Percentiles rank a stretch among this genome's conserved stretches.
Conservation (phyloP, 1,139 yeast genomes). For the Blastobotrys arbuscula region DNA sequence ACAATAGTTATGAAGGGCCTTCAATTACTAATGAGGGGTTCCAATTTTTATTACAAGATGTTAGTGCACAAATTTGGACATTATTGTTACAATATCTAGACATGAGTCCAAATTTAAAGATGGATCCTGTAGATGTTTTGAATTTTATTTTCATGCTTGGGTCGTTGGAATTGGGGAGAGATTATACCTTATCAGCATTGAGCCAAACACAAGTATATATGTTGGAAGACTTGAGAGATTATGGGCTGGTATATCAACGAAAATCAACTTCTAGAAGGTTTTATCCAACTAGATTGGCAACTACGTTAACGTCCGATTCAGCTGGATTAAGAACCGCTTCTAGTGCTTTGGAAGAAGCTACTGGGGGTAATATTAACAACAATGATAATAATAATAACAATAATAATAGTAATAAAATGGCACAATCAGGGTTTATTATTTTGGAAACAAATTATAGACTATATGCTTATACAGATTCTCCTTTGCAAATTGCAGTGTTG, state of each 20-base stretch:
- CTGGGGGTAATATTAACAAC: neutral
- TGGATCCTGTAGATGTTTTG: constrained; percentile 95
- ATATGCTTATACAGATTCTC: constrained; percentile 92
- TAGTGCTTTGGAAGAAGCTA: constrained; percentile 30
- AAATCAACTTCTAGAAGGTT: constrained; percentile 57
- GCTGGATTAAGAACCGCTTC: constrained; percentile 31
- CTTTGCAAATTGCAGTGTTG: constrained; percentile 88
- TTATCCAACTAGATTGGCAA: constrained; percentile 88
- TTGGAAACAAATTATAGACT: constrained; percentile 90
- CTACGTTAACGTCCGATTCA: constrained; percentile 80
- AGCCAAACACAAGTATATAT: constrained; percentile 78
- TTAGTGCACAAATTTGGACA: constrained; percentile 94
- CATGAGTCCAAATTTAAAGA: constrained; percentile 73
- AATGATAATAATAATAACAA: too few relatives aligned
- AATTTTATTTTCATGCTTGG: constrained; percentile 92
- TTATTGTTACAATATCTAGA: constrained; percentile 78
- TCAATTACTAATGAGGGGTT: constrained; percentile 87
- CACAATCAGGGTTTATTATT: constrained; percentile 60
- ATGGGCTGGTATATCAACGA: constrained; percentile 83
- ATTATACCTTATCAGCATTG: constrained; percentile 65
- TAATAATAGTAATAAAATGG: neutral
- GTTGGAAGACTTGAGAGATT: constrained; percentile 86
- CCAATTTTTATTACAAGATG: constrained; percentile 87
- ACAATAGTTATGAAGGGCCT: constrained; percentile 41
- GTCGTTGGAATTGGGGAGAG: constrained; percentile 83